Percentiles rank a stretch among this genome's conserved stretches.
phyloP scores from a whole-genome alignment of 2,329 filamentous ascomycete species.

The Aureobasidium pullulans region DNA sequence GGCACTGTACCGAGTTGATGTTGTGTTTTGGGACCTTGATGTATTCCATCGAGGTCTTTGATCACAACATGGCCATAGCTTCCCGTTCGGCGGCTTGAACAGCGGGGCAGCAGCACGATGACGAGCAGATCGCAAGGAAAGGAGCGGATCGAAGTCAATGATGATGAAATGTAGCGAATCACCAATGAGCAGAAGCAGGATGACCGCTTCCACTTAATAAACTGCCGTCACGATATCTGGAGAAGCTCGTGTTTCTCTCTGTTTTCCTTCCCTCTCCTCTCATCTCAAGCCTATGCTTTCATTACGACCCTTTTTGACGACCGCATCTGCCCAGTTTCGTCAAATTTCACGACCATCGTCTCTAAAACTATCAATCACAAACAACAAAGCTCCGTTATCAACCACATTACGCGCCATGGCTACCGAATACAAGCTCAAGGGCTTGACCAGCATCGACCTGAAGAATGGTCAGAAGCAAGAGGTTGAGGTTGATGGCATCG shows the following conservation, averaged over 20 bases:
- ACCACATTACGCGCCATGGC: constrained; percentile 32
- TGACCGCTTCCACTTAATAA: not conserved
- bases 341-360: constrained; percentile 1
- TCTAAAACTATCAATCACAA: not conserved
- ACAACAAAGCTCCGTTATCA: constrained; percentile 17
- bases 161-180: constrained; percentile 10
- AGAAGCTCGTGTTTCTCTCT: not conserved
- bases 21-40: constrained; percentile 5
- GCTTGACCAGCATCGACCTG: constrained; percentile 64
- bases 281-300: constrained; percentile 11
- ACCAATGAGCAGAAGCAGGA: not conserved
- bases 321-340: constrained; percentile 9
- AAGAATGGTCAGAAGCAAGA: constrained; percentile 79
- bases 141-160: not conserved
- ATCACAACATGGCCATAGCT: not conserved
- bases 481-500: constrained; percentile 81
- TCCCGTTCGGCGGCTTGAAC: not conserved
- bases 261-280: not conserved
- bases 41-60: not conserved
- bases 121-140: not conserved
- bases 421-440: constrained; percentile 59
- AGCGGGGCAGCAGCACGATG: constrained; percentile 3
- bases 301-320: constrained; percentile 12
- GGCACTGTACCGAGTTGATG: not conserved
- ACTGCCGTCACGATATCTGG: not conserved